A percentile compares a stretch with the other conserved stretches of the same genome.
Evolutionary conservation across 2,329 filamentous ascomycete species (phyloP).

Genomic region (Rachicladosporium sp.): DNA sequence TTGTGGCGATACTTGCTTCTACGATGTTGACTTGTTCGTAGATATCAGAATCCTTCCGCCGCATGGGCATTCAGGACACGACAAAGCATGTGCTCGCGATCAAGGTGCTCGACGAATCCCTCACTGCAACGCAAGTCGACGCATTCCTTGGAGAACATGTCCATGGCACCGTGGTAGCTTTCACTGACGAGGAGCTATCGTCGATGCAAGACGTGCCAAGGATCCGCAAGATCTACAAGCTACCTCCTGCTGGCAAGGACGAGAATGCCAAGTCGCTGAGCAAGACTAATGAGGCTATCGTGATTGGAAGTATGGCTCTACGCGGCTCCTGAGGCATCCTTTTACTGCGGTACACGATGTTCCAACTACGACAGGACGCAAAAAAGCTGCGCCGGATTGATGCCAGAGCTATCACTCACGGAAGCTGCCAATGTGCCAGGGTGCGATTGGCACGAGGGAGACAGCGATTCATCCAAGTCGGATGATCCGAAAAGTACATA

Average conservation of each 20-base stretch:
- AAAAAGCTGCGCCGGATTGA: too few relatives aligned
- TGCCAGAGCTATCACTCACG: too few relatives aligned
- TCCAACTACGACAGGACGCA: too few relatives aligned
- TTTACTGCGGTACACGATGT: too few relatives aligned
- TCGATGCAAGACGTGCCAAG: conserved; percentile 51
- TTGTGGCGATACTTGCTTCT: conserved; percentile 3
- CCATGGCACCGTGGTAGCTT: conserved; percentile 45
- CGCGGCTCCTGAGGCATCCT: conserved; percentile 40
- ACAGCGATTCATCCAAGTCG: too few relatives aligned
- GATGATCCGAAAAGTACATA: too few relatives aligned
- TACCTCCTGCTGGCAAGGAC: conserved; percentile 43
- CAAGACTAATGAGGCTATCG: conserved; percentile 51
- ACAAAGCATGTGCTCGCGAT: conserved; percentile 66
- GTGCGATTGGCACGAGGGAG: too few relatives aligned
- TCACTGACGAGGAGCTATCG: conserved; percentile 52
- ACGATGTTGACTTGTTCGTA: conserved; percentile 25
- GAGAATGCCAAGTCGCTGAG: conserved; percentile 8
- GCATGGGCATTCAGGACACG: conserved; percentile 64
- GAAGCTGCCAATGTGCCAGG: too few relatives aligned
- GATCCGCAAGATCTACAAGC: conserved; percentile 77
- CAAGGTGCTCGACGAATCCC: conserved; percentile 50
- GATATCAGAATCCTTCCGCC: conserved; percentile 86
- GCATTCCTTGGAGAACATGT: conserved; percentile 36
- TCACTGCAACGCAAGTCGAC: conserved; percentile 37
- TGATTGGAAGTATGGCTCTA: conserved; percentile 68